Base-by-base conservation (phyloP, 192 early-diverging fungal genomes). In the Coemansia interrupta region DNA sequence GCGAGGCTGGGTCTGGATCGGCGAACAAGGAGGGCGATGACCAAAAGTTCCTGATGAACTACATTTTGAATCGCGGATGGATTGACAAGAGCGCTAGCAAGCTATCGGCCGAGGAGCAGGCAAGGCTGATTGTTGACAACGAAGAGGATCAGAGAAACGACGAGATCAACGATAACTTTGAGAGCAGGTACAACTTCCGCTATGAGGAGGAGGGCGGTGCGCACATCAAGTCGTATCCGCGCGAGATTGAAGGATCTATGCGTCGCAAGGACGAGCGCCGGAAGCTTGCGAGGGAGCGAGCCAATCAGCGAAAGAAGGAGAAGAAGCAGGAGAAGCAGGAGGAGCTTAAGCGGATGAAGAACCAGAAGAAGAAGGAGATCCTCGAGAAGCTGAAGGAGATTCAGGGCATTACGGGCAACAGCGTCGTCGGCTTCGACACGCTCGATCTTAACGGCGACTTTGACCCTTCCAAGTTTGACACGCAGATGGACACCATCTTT, bases 11-110 rank as follows among this genome's bases (percentile, higher is more conserved):
- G 14, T 14, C 32, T 14, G 74, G 58, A 10, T 14, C 32, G 12
- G 74, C 75, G 9, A 67, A 70, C 19, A 81, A 83, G 28, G 71
- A 81, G 40, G 65, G 78, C 36, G 65, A 64, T 4, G 78, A 81
- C 46, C 82, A 90, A 56, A 66, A 64, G 24, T 96, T 96, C 60
- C 68, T 96, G 73, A 90, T 93, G 88, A 83, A 91, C 81, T 95
- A 93, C 60, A 84, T 98, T 30, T 59, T 98, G 61, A 98, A 93
- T 64, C 89, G 90, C 63, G 91, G 94, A 15, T 98, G 96, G 96
- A 83, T 95, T 13, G 92, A 93, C 45, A 92, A 92, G 60, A 81
- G 81, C 9, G 75, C 78, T 28, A 81, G 73, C n/a, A 78, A 72
- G 39, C 56, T 80, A 0, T 83, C 88, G 9, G 81, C 82, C 7